Conservation (phyloP, 83 land plant genomes). For the Thuja plicata region DNA sequence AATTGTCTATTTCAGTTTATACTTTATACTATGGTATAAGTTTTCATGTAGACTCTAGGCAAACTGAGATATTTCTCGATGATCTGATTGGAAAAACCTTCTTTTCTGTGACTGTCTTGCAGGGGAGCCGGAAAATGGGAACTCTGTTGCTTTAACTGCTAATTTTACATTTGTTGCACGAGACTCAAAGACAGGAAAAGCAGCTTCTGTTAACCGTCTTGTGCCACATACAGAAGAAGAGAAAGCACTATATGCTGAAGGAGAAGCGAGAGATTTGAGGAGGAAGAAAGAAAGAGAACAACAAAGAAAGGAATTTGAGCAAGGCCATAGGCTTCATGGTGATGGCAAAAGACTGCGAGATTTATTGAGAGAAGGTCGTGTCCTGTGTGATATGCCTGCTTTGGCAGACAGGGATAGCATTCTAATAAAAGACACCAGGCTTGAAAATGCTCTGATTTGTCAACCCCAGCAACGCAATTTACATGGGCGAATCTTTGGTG, state of each 20-base stretch:
- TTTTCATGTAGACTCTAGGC: not conserved
- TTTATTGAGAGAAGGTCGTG: constrained; percentile 77
- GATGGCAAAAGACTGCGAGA: constrained; percentile 48
- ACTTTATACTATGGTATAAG: not conserved
- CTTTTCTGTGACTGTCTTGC: constrained; percentile 11
- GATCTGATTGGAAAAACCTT: not conserved
- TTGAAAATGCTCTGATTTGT: constrained; percentile 89
- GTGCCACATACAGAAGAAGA: constrained; percentile 82
- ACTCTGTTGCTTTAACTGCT: constrained; percentile 75
- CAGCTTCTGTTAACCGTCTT: constrained; percentile 83
- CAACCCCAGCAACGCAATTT: constrained; percentile 97
- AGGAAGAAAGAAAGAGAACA: constrained; percentile 56
- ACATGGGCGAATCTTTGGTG: constrained; percentile 97
- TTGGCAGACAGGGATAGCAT: constrained; percentile 89
- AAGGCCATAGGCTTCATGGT: constrained; percentile 28
- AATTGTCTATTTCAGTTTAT: not conserved
- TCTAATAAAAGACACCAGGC: constrained; percentile 69
- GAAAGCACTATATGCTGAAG: constrained; percentile 47
- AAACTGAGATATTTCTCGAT: not conserved
- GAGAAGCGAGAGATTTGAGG: constrained; percentile 55
- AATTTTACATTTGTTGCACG: constrained; percentile 97
- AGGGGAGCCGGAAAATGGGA: constrained; percentile 32
- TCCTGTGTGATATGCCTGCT: constrained; percentile 91
- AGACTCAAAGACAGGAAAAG: constrained; percentile 77
- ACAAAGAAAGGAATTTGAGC: constrained; percentile 29